phyloP scores from a whole-genome alignment of 164 flowering plant species.

The Annona squamosa region DNA sequence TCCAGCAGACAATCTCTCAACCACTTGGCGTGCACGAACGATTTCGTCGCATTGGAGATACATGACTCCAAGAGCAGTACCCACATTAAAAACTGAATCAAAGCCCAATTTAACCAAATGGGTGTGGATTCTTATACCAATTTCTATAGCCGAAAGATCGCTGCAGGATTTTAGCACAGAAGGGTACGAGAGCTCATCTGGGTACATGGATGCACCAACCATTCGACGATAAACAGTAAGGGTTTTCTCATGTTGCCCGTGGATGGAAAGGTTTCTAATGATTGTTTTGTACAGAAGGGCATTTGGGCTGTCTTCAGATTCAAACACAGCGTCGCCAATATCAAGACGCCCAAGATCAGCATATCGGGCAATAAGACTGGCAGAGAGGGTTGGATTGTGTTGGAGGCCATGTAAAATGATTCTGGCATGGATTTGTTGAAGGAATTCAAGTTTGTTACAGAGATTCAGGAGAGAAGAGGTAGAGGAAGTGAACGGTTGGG shows the following conservation, averaged over 20 bases:
- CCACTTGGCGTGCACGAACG: slow-evolving; percentile 6
- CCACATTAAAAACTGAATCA: slow-evolving; percentile 27
- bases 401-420: slow-evolving; percentile 47
- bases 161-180: slow-evolving; percentile 36
- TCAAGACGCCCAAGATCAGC: slow-evolving; percentile 30
- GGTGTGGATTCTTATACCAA: slow-evolving; percentile 31
- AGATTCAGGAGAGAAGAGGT: slow-evolving; percentile 31
- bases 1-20: slow-evolving; percentile 17
- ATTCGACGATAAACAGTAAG: slow-evolving; percentile 33
- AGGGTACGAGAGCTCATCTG: slow-evolving; percentile 38
- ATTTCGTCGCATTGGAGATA: slow-evolving; percentile 12
- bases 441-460: slow-evolving; percentile 31
- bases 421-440: slow-evolving; percentile 50
- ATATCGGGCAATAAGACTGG: slow-evolving; percentile 36
- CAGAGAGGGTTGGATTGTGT: slow-evolving; percentile 36
- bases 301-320: slow-evolving; percentile 21
- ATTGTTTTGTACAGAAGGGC: slow-evolving; percentile 21
- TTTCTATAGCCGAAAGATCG: slow-evolving; percentile 15
- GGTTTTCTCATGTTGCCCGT: slow-evolving; percentile 24
- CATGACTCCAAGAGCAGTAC: slow-evolving; percentile 24
- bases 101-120: slow-evolving; percentile 39
- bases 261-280: slow-evolving; percentile 20
- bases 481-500: slow-evolving; percentile 19
- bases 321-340: slow-evolving; percentile 23
- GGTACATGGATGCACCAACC: slow-evolving; percentile 28